phyloP scores from a whole-genome alignment of 257 asterid genomes.

The Plectranthus barbatus region DNA sequence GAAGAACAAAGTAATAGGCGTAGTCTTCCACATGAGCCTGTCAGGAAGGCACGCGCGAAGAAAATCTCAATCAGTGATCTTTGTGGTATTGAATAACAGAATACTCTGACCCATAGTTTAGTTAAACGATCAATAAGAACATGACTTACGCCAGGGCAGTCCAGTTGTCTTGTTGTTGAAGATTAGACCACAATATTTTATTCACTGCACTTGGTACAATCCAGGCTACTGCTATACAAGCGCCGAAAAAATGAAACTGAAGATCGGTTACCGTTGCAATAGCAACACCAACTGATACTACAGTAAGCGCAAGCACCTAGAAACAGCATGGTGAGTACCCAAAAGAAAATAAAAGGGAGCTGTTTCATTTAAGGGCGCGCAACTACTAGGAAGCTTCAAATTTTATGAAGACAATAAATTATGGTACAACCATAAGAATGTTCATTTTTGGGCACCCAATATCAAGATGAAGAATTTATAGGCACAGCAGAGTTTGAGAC shows the following conservation, averaged over 20 bases:
- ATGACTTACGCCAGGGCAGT: constrained; percentile 75
- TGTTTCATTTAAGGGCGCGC: not conserved
- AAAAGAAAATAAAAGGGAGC: not conserved
- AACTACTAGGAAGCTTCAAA: not conserved
- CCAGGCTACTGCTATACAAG: constrained; percentile 94
- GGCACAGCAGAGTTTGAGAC: not conserved
- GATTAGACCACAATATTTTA: constrained; percentile 90
- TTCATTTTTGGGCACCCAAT: not conserved
- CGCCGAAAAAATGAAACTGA: constrained; percentile 90
- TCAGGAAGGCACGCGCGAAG: not conserved
- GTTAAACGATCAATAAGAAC: not conserved
- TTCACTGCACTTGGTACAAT: constrained; percentile 87
- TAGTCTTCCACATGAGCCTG: constrained; percentile 99
- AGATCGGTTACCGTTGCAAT: constrained; percentile 95
- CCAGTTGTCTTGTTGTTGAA: constrained; percentile 96
- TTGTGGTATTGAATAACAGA: not conserved
- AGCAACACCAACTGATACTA: constrained; percentile 81
- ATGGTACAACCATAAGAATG: not conserved
- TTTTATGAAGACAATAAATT: not conserved
- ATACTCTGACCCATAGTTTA: not conserved
- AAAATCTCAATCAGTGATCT: not conserved
- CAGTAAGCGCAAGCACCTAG: constrained; percentile 81
- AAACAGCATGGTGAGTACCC: constrained; percentile 10
- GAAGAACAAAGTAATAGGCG: constrained; percentile 88
- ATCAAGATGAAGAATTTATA: not conserved